Conservation (phyloP, 2,329 filamentous ascomycete genomes). For the Cladobotryum protrusum region DNA sequence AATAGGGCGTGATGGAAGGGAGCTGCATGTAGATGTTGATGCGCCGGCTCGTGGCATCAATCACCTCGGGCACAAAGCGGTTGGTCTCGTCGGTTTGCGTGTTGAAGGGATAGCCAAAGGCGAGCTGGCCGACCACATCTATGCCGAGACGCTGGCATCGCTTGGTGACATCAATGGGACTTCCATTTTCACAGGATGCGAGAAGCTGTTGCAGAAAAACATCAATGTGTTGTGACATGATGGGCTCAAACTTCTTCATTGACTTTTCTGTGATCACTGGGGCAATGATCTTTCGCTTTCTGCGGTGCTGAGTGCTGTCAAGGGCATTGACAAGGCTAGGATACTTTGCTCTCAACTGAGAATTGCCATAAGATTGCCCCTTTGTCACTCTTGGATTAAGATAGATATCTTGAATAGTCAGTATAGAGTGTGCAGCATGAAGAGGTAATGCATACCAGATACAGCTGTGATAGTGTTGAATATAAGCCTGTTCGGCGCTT, state of each 20-base stretch:
- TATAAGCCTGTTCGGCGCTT: background rate
- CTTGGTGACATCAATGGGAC: background rate
- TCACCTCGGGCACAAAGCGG: background rate
- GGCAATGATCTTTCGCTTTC: constrained; percentile 4
- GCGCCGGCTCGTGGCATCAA: background rate
- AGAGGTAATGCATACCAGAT: background rate
- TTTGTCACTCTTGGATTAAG: background rate
- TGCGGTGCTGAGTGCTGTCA: background rate
- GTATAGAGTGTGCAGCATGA: background rate
- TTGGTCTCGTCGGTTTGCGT: constrained; percentile 5
- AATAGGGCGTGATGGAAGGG: background rate
- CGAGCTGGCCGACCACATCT: constrained; percentile 3
- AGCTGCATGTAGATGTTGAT: constrained; percentile 6
- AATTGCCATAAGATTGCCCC: background rate
- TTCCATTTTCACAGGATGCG: background rate
- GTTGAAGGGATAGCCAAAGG: constrained; percentile 3
- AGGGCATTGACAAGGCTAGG: constrained; percentile 3
- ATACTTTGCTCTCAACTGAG: background rate
- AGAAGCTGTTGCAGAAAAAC: constrained; percentile 3
- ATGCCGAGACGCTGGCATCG: background rate
- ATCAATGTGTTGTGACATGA: background rate
- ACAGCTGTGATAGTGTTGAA: constrained; percentile 5
- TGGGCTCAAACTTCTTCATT: constrained; percentile 3
- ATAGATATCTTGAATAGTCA: background rate
- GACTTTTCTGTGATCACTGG: constrained; percentile 1